Evolutionary conservation across 1,284 basidiomycete genomes (phyloP).

Genomic region (Agroathelia rolfsii): DNA sequence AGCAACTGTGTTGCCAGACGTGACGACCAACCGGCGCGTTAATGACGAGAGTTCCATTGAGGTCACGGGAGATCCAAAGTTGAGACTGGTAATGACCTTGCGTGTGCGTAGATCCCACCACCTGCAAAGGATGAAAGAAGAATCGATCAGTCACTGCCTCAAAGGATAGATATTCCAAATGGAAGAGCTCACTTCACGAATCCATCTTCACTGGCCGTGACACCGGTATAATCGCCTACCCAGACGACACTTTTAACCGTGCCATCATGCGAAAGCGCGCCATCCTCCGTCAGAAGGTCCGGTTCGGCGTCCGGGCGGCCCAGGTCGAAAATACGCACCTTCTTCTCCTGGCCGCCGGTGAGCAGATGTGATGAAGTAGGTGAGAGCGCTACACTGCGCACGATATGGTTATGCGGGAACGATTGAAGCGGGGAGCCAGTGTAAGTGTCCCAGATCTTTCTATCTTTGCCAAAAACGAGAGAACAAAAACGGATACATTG

Average conservation of each 20-base stretch:
- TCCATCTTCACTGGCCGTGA: conserved; percentile 89
- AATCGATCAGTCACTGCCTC: background rate
- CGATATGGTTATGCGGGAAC: conserved; percentile 96
- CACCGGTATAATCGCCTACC: conserved; percentile 79
- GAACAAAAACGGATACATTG: conserved; percentile 8
- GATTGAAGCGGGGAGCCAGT: conserved; percentile 82
- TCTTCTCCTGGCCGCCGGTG: conserved; percentile 97
- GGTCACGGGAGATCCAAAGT: conserved; percentile 75
- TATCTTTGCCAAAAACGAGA: conserved; percentile 24
- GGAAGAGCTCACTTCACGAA: conserved; percentile 62
- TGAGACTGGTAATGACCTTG: conserved; percentile 59
- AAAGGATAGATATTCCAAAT: conserved; percentile 7
- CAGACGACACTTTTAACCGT: conserved; percentile 89
- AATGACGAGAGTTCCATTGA: conserved; percentile 88
- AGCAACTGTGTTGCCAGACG: conserved; percentile 84
- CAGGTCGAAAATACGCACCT: conserved; percentile 91
- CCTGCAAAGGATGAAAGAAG: conserved; percentile 27
- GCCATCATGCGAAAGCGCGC: conserved; percentile 69
- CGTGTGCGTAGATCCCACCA: conserved; percentile 95
- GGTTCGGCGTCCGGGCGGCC: conserved; percentile 77
- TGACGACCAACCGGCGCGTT: conserved; percentile 82
- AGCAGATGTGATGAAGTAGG: conserved; percentile 58
- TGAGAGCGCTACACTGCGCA: conserved; percentile 86
- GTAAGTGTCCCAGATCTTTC: conserved; percentile 97
- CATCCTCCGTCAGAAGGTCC: conserved; percentile 60